Evolutionary conservation across 331 rosid genomes (phyloP).

Genomic region (Acacia concinna): DNA sequence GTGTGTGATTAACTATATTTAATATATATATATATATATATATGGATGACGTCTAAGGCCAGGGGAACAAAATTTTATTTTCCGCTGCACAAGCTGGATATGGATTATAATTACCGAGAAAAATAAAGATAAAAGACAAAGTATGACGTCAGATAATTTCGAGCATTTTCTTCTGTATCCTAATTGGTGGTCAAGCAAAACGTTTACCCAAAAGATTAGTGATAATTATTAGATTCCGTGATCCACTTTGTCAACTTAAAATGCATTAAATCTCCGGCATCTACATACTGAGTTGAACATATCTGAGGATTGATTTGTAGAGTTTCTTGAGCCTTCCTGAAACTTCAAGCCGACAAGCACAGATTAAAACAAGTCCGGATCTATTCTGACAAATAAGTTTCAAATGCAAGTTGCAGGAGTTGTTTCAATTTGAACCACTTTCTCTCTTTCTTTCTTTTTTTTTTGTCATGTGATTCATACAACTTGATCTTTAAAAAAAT

Average conservation of each 20-base stretch:
- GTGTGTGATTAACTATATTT: neutral
- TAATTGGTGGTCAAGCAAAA: neutral
- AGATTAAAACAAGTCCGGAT: neutral
- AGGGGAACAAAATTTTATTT: neutral
- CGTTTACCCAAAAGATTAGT: constrained; percentile 17
- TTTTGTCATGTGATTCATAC: neutral
- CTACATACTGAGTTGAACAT: neutral
- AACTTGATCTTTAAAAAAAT: neutral
- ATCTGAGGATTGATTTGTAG: neutral
- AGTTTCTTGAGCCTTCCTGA: constrained; percentile 12
- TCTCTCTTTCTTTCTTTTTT: too few relatives aligned
- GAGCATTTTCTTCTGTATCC: neutral
- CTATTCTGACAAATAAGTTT: neutral
- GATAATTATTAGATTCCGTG: neutral
- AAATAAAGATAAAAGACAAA: neutral
- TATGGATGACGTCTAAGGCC: neutral
- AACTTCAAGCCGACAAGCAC: neutral
- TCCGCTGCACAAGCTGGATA: neutral
- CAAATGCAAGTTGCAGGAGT: neutral
- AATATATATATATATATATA: too few relatives aligned
- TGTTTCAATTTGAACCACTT: too few relatives aligned
- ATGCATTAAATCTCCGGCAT: neutral
- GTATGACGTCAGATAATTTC: constrained; percentile 10
- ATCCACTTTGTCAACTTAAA: constrained; percentile 7
- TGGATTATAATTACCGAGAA: neutral